Conservation (phyloP, 2,329 filamentous ascomycete species). For the Trichoderma citrinoviride region DNA sequence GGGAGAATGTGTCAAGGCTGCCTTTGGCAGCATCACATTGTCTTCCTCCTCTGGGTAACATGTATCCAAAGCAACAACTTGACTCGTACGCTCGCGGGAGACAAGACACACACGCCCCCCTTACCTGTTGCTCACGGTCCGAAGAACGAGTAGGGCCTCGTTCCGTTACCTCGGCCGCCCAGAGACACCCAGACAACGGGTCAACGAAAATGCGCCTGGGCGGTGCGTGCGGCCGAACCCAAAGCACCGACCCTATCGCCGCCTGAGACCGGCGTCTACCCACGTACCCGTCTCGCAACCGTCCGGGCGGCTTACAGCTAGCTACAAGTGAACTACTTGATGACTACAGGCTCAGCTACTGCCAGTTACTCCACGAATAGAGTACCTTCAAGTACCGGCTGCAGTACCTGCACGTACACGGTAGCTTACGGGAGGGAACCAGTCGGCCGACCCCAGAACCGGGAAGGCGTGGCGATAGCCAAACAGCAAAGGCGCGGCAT, state of each 20-base stretch:
- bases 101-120: too few relatives aligned
- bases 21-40: too few relatives aligned
- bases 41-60: too few relatives aligned
- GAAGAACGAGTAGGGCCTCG: too few relatives aligned
- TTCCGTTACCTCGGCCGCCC: neutral
- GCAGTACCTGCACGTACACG: neutral
- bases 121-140: too few relatives aligned
- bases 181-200: conserved; percentile 3
- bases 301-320: neutral
- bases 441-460: neutral
- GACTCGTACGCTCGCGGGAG: too few relatives aligned
- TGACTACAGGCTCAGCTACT: too few relatives aligned
- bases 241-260: conserved; percentile 18
- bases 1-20: too few relatives aligned
- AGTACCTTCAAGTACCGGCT: too few relatives aligned
- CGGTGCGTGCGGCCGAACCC: conserved; percentile 7
- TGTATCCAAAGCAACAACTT: too few relatives aligned
- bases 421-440: conserved; percentile 4
- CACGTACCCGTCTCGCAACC: neutral
- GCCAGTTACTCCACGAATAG: too few relatives aligned
- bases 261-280: neutral
- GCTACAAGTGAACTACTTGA: too few relatives aligned
- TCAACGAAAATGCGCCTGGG: neutral
- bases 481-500: neutral
- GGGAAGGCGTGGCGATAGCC: neutral